Percentiles rank a stretch among this genome's conserved stretches.
phyloP scores from a whole-genome alignment of 495 filamentous ascomycete genomes.

The Echria macrotheca region DNA sequence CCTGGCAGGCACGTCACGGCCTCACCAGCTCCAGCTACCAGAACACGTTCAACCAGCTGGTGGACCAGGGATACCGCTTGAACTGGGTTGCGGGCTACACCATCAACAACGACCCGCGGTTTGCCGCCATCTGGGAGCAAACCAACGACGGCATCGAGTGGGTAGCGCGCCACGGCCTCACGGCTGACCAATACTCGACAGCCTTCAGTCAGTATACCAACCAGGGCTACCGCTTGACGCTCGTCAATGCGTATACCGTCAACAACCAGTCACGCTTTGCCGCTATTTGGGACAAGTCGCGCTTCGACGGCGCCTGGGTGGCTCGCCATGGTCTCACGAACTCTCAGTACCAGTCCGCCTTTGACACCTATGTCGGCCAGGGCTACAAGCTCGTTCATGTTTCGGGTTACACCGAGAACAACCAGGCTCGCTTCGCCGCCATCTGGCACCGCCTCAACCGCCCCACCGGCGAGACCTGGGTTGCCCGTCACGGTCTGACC shows the following conservation, averaged over 20 bases:
- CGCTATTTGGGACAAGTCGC: constrained; percentile 4
- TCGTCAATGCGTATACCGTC: neutral
- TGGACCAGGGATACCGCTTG: neutral
- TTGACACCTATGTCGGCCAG: neutral
- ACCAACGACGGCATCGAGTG: neutral
- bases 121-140: constrained; percentile 7
- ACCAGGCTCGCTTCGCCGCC: neutral
- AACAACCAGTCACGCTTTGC: neutral
- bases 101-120: constrained; percentile 1
- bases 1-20: neutral
- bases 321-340: neutral
- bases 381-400: neutral
- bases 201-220: neutral
- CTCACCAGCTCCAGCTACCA: neutral
- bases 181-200: neutral
- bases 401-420: neutral
- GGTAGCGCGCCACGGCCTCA: neutral
- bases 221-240: neutral
- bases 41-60: neutral
- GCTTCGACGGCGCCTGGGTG: neutral
- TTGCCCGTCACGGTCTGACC: neutral
- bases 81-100: constrained; percentile 1
- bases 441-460: neutral
- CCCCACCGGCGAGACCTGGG: neutral
- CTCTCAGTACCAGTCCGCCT: neutral